These are phyloP conservation scores for Solanum aculeatissimum DNA, from an alignment of 305 asterid species.

Conservation along the genomic window DNA sequence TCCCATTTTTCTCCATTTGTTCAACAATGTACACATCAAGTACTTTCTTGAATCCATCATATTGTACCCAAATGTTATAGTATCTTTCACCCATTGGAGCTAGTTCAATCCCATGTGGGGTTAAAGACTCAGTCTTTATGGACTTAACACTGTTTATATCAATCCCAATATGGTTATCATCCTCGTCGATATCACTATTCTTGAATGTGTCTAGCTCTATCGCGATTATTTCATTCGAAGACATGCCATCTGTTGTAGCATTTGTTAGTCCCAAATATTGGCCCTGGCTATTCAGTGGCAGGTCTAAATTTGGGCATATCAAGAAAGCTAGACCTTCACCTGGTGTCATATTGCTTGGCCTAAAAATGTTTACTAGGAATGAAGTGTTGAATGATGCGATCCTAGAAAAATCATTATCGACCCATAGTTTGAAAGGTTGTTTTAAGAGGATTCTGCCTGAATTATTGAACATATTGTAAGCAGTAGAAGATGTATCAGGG, in stretches of 20 bases:
- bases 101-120: conserved; percentile 7
- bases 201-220: conserved; percentile 23
- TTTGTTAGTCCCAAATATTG: conserved; percentile 22
- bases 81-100: conserved; percentile 1
- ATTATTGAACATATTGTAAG: background rate
- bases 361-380: conserved; percentile 40
- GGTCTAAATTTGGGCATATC: conserved; percentile 8
- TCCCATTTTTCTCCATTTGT: conserved; percentile 10
- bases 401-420: background rate
- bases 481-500: conserved; percentile 25
- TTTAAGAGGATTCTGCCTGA: conserved; percentile 44
- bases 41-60: conserved; percentile 10
- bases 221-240: conserved; percentile 7
- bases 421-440: conserved; percentile 50
- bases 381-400: conserved; percentile 79
- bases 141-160: conserved; percentile 15
- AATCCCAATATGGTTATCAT: conserved; percentile 23
- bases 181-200: conserved; percentile 15
- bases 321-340: conserved; percentile 28
- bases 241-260: background rate
- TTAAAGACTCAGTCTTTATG: background rate
- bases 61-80: conserved; percentile 18
- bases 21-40: conserved; percentile 28
- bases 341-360: background rate
- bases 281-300: conserved; percentile 20